Evolutionary conservation across 129 eudicot species (phyloP).

Genomic region (Oenanthe sinensis): DNA sequence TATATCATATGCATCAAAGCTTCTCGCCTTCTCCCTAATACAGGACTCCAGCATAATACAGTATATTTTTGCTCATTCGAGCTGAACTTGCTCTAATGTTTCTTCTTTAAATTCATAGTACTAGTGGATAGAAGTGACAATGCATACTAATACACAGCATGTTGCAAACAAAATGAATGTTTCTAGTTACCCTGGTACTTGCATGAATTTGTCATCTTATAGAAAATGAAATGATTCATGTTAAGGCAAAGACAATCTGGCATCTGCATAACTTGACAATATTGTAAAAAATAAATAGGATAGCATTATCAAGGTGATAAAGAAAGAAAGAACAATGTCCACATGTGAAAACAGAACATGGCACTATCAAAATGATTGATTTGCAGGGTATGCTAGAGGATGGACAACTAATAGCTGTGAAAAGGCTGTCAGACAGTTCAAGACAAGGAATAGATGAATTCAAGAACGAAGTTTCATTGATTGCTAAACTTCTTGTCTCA

Average conservation of each 20-base stretch:
- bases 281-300: neutral
- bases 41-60: neutral
- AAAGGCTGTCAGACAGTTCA: neutral
- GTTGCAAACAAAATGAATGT: neutral
- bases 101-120: neutral
- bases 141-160: neutral
- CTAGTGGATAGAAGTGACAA: neutral
- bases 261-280: neutral
- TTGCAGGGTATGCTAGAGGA: constrained; percentile 8
- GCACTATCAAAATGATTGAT: neutral
- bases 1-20: neutral
- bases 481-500: neutral
- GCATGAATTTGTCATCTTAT: neutral
- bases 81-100: neutral
- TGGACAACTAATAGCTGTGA: constrained; percentile 2
- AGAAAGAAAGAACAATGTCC: neutral
- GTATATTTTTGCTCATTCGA: neutral
- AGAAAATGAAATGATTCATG: neutral
- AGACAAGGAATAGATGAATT: constrained; percentile 3
- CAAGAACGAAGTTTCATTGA: neutral
- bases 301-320: neutral
- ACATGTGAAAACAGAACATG: neutral
- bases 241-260: neutral
- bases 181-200: neutral
- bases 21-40: neutral